Evolutionary conservation across 805 yeast genomes (phyloP), one percentile per base, ranked within the genome.

Genomic region (Ogataea pini): DNA sequence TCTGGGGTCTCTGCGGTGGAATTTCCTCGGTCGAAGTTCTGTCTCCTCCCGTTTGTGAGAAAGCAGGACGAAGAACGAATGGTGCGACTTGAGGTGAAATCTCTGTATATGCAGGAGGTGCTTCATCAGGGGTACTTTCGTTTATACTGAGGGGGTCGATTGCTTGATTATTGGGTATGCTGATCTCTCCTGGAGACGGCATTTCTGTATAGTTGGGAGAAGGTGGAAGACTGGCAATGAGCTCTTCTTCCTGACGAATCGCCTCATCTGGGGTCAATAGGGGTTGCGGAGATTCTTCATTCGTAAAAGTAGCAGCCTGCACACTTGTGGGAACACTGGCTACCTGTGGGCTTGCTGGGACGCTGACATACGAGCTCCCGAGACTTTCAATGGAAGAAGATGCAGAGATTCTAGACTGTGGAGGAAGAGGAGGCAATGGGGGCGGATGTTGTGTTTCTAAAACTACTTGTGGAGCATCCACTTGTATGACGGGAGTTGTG

Each of bases 41-140:
- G 40, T 54, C 56, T n/a, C 66, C 66, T 4, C 66, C 66, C 6
- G 65, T 60, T 22, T 55, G 59, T n/a, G 64, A 49, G 34, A 59
- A 62, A n/a, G 58, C 64, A 3, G 65, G 64, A 14, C 63, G 48
- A 31, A 49, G 36, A 1, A 59, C 53, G 16, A 53, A 27, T 1
- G 46, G 50, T 1, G 58, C 59, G 7, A 51, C 44, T 1, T 56
- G 60, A 1, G 68, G 57, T 8, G 67, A 63, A 19, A 65, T 53
- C 39, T 64, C 70, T 1, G 70, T 57, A 48, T 72, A 72, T 6
- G 62, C 64, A 1, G 76, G 76, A 2, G 75, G 75, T 4, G 65
- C 67, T 34, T 62, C 69, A 18, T 47, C 52, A 0, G 64, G 64
- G 7, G 51, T 47, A 13, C 33, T 43, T 16, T 62, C 67, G 36